phyloP scores from a whole-genome alignment of 495 filamentous ascomycete species.

The Annulohypoxylon bovei region DNA sequence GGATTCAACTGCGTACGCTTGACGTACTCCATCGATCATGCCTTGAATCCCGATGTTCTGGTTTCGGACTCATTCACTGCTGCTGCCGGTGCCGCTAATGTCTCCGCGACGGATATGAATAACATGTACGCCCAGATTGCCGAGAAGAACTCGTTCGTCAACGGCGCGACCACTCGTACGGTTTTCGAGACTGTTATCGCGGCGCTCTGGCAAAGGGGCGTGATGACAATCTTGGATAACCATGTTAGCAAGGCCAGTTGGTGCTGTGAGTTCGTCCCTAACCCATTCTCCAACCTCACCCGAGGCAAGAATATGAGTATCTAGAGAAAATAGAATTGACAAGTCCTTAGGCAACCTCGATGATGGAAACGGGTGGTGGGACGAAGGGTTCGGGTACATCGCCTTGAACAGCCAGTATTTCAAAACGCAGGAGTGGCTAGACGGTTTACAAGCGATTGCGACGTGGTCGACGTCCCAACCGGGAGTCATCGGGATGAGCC shows the following conservation, averaged over 20 bases:
- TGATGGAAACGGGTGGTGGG: constrained; percentile 67
- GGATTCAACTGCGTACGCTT: constrained; percentile 66
- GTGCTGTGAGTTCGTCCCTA: constrained; percentile 55
- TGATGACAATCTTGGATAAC: constrained; percentile 63
- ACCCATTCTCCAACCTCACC: not conserved
- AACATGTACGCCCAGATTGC: constrained; percentile 49
- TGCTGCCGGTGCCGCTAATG: constrained; percentile 50
- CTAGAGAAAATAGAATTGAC: not conserved
- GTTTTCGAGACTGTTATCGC: constrained; percentile 55
- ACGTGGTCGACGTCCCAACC: constrained; percentile 50
- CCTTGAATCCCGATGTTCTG: constrained; percentile 50
- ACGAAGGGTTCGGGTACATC: constrained; percentile 56
- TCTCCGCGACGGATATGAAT: constrained; percentile 44
- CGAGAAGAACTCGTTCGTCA: constrained; percentile 54
- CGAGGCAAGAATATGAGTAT: not conserved
- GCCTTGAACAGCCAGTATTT: constrained; percentile 56
- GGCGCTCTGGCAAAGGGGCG: constrained; percentile 48
- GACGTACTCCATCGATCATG: constrained; percentile 63
- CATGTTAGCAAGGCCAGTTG: constrained; percentile 60
- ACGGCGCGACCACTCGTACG: constrained; percentile 47
- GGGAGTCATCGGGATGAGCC: constrained; percentile 57
- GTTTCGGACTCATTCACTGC: constrained; percentile 54
- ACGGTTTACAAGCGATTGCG: constrained; percentile 54
- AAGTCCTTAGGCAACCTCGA: constrained; percentile 45
- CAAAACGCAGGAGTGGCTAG: constrained; percentile 56